These are phyloP conservation scores for Cyclocybe aegerita DNA, from an alignment of 768 basidiomycete genomes.

Conservation along the genomic window DNA sequence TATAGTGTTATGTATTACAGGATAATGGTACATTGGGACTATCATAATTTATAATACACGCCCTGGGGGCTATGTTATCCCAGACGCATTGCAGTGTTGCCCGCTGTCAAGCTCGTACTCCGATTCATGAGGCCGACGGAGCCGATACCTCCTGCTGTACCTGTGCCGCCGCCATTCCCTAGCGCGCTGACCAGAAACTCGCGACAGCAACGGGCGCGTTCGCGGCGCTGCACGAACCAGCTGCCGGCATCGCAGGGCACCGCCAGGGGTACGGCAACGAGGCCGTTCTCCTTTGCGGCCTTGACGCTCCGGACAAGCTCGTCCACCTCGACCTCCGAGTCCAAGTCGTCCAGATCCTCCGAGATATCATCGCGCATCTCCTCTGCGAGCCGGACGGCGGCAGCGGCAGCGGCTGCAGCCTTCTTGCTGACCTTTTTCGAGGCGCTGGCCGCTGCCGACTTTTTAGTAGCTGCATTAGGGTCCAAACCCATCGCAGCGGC, in stretches of 20 bases:
- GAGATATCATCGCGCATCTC: constrained; percentile 54
- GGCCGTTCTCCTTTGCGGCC: constrained; percentile 52
- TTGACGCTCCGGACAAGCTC: constrained; percentile 64
- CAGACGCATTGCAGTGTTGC: constrained; percentile 18
- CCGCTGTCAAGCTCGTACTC: constrained; percentile 27
- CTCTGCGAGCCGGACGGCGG: constrained; percentile 48
- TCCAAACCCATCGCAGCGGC: constrained; percentile 61
- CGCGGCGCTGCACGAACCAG: constrained; percentile 81
- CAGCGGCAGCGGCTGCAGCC: constrained; percentile 49
- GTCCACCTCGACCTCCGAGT: constrained; percentile 86
- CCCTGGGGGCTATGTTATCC: constrained; percentile 6
- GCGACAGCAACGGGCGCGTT: constrained; percentile 59
- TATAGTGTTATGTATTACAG: no score
- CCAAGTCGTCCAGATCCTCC: constrained; percentile 76
- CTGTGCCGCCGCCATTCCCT: constrained; percentile 35
- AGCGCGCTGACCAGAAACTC: constrained; percentile 59
- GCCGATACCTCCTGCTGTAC: constrained; percentile 27
- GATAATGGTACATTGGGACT: no score
- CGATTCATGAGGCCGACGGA: constrained; percentile 32
- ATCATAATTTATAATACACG: neutral
- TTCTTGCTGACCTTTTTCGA: constrained; percentile 70
- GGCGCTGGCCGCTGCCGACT: constrained; percentile 40
- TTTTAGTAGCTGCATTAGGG: constrained; percentile 34
- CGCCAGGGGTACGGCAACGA: constrained; percentile 66
- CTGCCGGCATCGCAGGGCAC: constrained; percentile 71